These are phyloP conservation scores for Naganishia sp. DNA, from an alignment of 1,284 basidiomycete species.

Conservation along the genomic window DNA sequence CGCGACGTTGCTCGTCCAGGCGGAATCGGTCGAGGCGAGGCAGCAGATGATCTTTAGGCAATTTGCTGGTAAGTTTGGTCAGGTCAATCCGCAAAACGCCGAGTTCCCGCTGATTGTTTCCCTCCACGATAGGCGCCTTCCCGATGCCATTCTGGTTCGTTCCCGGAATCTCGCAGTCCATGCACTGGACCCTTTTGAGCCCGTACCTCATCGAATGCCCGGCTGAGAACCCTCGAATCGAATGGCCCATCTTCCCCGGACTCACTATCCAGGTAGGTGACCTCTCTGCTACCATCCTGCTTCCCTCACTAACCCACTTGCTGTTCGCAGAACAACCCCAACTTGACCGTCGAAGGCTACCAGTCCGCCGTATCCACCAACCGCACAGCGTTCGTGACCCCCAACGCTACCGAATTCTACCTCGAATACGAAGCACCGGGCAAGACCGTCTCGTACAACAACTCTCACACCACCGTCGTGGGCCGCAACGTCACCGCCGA, in stretches of 20 bases:
- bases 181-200: slow-evolving; percentile 62
- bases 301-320: slow-evolving; percentile 33
- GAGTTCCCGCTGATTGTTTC: not conserved
- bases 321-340: slow-evolving; percentile 43
- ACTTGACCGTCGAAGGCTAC: slow-evolving; percentile 38
- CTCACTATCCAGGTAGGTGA: slow-evolving; percentile 53
- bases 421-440: slow-evolving; percentile 64
- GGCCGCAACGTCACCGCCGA: slow-evolving; percentile 39
- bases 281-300: not conserved
- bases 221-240: slow-evolving; percentile 61
- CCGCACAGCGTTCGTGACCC: slow-evolving; percentile 57
- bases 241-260: slow-evolving; percentile 61
- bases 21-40: slow-evolving; percentile 65
- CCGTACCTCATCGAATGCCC: slow-evolving; percentile 65
- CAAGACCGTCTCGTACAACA: slow-evolving; percentile 60
- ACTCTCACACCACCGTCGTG: slow-evolving; percentile 59
- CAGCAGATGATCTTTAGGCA: slow-evolving; percentile 71
- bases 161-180: slow-evolving; percentile 61
- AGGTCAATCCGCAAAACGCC: slow-evolving; percentile 16
- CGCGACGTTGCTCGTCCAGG: slow-evolving; percentile 62
- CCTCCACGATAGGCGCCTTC: slow-evolving; percentile 52
- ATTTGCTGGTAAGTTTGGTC: slow-evolving; percentile 56
- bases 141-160: slow-evolving; percentile 61
- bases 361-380: slow-evolving; percentile 60
- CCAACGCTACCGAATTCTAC: slow-evolving; percentile 57